Percentiles rank a stretch among this genome's conserved stretches.
Conservation (phyloP, 768 basidiomycete species). For the Hygrophorus russula region DNA sequence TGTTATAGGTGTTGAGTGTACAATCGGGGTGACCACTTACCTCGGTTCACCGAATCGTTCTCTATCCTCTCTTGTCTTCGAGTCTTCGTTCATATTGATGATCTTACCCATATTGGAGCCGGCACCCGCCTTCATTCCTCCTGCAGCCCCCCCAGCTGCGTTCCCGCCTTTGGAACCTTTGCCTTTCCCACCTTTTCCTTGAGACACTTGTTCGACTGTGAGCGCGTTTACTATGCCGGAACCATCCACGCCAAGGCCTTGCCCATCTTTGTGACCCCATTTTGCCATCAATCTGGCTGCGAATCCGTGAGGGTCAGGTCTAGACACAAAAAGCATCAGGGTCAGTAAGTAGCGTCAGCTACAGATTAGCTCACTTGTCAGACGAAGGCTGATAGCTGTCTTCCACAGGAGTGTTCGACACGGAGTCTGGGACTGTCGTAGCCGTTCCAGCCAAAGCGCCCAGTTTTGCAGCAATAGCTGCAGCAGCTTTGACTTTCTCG, state of each 20-base stretch:
- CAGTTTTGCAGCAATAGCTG: constrained; percentile 71
- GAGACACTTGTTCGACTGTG: constrained; percentile 58
- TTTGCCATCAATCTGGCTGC: constrained; percentile 89
- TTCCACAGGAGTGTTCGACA: constrained; percentile 15
- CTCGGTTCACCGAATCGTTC: constrained; percentile 73
- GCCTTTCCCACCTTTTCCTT: constrained; percentile 27
- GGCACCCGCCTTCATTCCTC: constrained; percentile 27
- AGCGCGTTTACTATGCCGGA: constrained; percentile 85
- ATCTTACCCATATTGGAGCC: constrained; percentile 79
- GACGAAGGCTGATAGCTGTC: constrained; percentile 18
- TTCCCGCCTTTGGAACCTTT: constrained; percentile 23
- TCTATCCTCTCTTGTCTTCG: constrained; percentile 62
- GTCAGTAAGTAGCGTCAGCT: not conserved
- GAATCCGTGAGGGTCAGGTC: constrained; percentile 60
- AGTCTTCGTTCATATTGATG: constrained; percentile 83
- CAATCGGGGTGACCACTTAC: too few relatives aligned
- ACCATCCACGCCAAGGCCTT: constrained; percentile 79
- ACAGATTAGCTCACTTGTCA: constrained; percentile 5
- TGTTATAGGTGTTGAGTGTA: too few relatives aligned
- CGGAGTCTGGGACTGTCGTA: constrained; percentile 15
- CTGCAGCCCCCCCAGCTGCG: constrained; percentile 18
- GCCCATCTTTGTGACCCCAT: constrained; percentile 92
- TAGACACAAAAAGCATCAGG: constrained; percentile 8
- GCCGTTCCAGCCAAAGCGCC: constrained; percentile 37
- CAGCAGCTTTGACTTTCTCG: constrained; percentile 65